Conservation (phyloP, 345 rosid species). For the Lenwebbia sp. region DNA sequence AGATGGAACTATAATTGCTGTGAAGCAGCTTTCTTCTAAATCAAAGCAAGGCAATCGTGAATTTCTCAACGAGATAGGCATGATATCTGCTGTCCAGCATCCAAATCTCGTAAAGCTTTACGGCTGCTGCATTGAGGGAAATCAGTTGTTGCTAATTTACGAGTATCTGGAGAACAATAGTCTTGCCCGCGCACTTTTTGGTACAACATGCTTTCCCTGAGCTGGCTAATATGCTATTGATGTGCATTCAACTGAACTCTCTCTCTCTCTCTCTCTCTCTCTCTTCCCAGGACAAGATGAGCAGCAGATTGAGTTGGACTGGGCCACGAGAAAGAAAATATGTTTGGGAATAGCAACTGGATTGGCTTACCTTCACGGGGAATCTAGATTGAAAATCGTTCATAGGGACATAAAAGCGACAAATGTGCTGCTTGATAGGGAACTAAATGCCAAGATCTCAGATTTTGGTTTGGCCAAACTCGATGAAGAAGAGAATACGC, state of each 20-base stretch:
- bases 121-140: conserved; percentile 62
- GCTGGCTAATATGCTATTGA: not conserved
- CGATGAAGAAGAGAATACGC: conserved; percentile 66
- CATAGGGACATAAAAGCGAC: conserved; percentile 70
- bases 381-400: conserved; percentile 61
- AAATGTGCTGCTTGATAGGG: conserved; percentile 57
- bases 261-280: not conserved
- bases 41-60: conserved; percentile 69
- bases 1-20: conserved; percentile 49
- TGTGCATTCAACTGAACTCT: not conserved
- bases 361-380: conserved; percentile 43
- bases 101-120: conserved; percentile 53
- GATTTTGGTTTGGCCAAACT: conserved; percentile 72
- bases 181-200: conserved; percentile 53
- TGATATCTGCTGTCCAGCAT: conserved; percentile 66
- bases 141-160: conserved; percentile 45
- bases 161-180: conserved; percentile 61
- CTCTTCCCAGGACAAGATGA: conserved; percentile 25
- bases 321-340: conserved; percentile 48
- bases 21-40: conserved; percentile 60
- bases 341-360: conserved; percentile 45
- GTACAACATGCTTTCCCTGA: conserved; percentile 6
- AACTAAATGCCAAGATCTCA: conserved; percentile 55
- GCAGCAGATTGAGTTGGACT: conserved; percentile 31
- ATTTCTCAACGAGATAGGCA: conserved; percentile 58